phyloP scores from a whole-genome alignment of 2,329 filamentous ascomycete species.

The Davidsoniella virescens region DNA sequence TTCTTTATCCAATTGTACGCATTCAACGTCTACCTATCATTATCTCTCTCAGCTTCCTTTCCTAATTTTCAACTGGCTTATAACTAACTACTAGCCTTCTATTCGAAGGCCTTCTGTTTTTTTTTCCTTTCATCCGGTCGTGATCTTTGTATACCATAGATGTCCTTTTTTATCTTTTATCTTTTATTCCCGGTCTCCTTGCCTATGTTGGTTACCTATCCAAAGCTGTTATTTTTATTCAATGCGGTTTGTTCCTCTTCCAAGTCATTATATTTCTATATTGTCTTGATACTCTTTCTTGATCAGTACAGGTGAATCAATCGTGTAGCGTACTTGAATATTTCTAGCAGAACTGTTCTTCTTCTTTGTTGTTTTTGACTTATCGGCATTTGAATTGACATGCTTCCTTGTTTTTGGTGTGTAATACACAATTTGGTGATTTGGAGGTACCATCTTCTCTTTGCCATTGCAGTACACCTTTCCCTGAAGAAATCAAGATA shows the following conservation, averaged over 20 bases:
- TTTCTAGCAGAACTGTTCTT: no score
- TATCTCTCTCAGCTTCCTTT: neutral
- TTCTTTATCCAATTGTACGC: neutral
- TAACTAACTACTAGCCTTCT: no score
- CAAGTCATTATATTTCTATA: no score
- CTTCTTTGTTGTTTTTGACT: neutral
- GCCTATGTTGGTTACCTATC: neutral
- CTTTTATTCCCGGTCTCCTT: neutral
- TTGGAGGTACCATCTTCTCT: neutral
- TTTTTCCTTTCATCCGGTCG: neutral
- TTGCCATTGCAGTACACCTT: neutral
- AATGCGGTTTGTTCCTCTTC: no score
- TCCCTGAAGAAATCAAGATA: neutral
- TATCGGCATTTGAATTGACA: neutral
- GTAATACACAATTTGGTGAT: no score
- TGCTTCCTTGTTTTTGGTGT: no score
- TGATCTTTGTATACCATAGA: neutral
- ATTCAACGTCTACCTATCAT: neutral
- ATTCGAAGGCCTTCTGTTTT: no score
- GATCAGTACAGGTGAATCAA: no score
- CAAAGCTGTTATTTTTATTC: no score
- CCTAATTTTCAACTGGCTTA: neutral
- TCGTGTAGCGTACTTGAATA: no score
- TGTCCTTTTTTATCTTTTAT: neutral
- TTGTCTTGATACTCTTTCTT: no score